Evolutionary conservation across 1,284 basidiomycete species (phyloP).

Genomic region (Tremellales sp.): DNA sequence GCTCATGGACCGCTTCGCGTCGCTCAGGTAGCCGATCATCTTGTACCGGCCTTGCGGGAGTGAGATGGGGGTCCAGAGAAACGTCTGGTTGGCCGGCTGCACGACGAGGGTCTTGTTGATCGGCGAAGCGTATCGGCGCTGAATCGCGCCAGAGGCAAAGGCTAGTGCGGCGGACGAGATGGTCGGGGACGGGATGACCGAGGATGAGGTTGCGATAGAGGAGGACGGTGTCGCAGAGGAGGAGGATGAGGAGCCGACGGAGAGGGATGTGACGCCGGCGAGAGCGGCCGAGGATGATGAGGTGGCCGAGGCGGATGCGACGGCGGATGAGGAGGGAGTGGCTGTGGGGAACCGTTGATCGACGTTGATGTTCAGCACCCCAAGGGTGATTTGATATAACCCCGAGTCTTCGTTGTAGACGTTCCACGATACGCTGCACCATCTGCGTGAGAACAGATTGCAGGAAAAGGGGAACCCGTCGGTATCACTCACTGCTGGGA

Average conservation of each 20-base stretch:
- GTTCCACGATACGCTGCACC: conserved; percentile 8
- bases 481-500: conserved; percentile 13
- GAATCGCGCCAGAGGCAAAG: background rate
- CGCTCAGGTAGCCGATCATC: conserved; percentile 25
- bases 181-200: conserved; percentile 7
- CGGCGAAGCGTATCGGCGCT: conserved; percentile 10
- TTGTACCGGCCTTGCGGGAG: conserved; percentile 37
- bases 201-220: background rate
- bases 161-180: background rate
- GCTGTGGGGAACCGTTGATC: too few relatives aligned
- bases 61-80: conserved; percentile 17
- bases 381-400: conserved; percentile 24
- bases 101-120: conserved; percentile 26
- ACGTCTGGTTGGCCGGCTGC: conserved; percentile 20
- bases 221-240: background rate
- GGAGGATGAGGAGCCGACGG: background rate
- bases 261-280: background rate
- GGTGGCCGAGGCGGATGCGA: background rate
- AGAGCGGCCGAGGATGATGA: background rate
- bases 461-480: background rate
- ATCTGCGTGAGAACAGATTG: background rate
- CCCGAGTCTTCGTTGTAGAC: conserved; percentile 20
- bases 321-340: conserved; percentile 4
- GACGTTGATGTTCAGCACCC: conserved; percentile 25
- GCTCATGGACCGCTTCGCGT: conserved; percentile 12